Conservation (phyloP, 176 grass and related monocot genomes). For the sorghum (Sorghum bicolor) region DNA sequence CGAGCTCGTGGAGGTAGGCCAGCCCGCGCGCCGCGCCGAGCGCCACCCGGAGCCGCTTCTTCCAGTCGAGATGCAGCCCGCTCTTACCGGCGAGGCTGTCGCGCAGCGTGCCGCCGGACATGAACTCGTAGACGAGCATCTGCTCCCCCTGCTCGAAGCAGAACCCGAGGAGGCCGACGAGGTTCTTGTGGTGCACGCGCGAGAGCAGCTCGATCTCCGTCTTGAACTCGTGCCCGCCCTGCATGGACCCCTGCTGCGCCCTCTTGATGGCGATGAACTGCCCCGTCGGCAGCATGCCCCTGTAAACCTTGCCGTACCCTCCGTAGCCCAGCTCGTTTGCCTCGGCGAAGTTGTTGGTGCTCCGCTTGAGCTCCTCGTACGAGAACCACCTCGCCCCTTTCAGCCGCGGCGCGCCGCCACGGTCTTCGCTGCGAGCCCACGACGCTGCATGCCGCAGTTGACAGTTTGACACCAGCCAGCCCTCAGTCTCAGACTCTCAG, state of each 20-base stretch:
- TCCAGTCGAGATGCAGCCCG: constrained; percentile 81
- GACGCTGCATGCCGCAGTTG: constrained; percentile 40
- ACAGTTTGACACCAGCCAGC: neutral
- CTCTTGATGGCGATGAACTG: constrained; percentile 89
- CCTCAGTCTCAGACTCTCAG: neutral
- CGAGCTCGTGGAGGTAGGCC: constrained; percentile 89
- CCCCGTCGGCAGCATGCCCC: constrained; percentile 69
- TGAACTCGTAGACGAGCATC: constrained; percentile 96
- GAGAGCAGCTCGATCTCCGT: constrained; percentile 99
- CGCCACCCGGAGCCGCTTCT: constrained; percentile 65
- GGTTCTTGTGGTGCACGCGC: constrained; percentile 99
- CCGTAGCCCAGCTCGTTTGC: constrained; percentile 79
- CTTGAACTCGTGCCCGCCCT: constrained; percentile 93
- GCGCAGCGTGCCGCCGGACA: constrained; percentile 75
- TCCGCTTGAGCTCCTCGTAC: constrained; percentile 68
- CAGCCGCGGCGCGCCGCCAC: constrained; percentile 64
- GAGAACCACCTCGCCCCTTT: constrained; percentile 97
- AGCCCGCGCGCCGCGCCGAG: constrained; percentile 81
- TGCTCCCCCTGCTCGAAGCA: constrained; percentile 94
- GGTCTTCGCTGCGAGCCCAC: constrained; percentile 63
- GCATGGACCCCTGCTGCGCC: constrained; percentile 75
- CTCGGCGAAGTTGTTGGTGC: constrained; percentile 80
- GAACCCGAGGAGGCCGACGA: constrained; percentile 84
- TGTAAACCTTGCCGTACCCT: constrained; percentile 90
- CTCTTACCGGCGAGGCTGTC: constrained; percentile 75